These are phyloP conservation scores for Cladochytrium replicatum DNA, from an alignment of 192 early-diverging fungal genomes.

Conservation along the genomic window DNA sequence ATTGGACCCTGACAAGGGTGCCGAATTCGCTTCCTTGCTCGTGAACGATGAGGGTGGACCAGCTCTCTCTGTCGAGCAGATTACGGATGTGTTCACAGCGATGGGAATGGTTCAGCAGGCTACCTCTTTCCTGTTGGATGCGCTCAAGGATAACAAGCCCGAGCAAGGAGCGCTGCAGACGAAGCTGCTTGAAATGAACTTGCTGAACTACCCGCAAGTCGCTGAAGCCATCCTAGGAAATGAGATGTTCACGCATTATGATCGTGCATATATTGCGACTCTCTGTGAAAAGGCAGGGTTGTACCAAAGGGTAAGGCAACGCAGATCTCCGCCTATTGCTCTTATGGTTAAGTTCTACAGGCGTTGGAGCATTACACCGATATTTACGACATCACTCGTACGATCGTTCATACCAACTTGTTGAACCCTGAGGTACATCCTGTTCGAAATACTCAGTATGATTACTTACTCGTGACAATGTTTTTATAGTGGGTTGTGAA, in stretches of 20 bases:
- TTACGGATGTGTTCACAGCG: conserved; percentile 87
- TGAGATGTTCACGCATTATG: conserved; percentile 93
- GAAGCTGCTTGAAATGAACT: conserved; percentile 92
- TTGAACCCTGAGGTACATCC: conserved; percentile 56
- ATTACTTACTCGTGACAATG: conserved; percentile 1
- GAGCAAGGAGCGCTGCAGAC: conserved; percentile 92
- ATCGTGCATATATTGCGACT: conserved; percentile 77
- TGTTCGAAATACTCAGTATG: neutral
- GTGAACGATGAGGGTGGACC: conserved; percentile 74
- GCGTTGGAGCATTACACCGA: conserved; percentile 96
- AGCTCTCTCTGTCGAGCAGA: conserved; percentile 75
- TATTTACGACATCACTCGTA: conserved; percentile 91
- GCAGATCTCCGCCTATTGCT: neutral
- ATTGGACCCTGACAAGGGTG: conserved; percentile 84
- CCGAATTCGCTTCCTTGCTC: conserved; percentile 83
- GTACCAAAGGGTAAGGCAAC: conserved; percentile 63
- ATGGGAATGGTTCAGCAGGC: conserved; percentile 93
- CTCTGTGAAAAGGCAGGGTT: conserved; percentile 98
- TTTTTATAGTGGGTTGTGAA: conserved; percentile 66
- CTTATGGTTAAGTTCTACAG: conserved; percentile 10
- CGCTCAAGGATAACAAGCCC: conserved; percentile 84
- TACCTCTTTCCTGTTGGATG: conserved; percentile 93
- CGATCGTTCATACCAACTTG: conserved; percentile 78
- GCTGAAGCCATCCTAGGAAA: conserved; percentile 97
- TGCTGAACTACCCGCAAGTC: conserved; percentile 93